Percentiles rank a stretch among this genome's conserved stretches.
Conservation (phyloP, 1,284 basidiomycete genomes). For the Entoloma clypeatum region DNA sequence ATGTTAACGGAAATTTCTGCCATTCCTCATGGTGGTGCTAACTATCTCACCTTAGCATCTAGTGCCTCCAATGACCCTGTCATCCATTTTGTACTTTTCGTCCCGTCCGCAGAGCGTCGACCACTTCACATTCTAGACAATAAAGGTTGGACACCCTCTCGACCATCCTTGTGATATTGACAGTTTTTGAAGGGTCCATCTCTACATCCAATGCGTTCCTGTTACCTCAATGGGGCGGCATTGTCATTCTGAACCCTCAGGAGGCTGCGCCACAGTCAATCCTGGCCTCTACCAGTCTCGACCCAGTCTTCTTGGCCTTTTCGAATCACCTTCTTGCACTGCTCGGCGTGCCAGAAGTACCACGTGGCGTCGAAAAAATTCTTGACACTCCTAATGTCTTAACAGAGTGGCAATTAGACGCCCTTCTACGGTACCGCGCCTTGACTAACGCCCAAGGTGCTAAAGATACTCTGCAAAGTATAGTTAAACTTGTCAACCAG, state of each 20-base stretch:
- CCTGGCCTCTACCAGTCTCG: conserved; percentile 45
- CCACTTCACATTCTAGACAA: conserved; percentile 70
- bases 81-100: conserved; percentile 88
- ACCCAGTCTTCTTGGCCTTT: conserved; percentile 68
- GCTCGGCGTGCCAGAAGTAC: conserved; percentile 73
- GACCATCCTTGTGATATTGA: conserved; percentile 8
- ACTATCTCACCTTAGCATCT: conserved; percentile 70
- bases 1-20: conserved; percentile 47
- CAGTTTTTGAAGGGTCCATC: conserved; percentile 34
- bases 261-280: conserved; percentile 23
- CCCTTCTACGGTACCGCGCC: conserved; percentile 69
- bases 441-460: conserved; percentile 67
- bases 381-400: conserved; percentile 27
- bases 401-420: conserved; percentile 77
- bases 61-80: conserved; percentile 88
- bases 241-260: conserved; percentile 74
- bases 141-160: conserved; percentile 41
- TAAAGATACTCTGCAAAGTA: conserved; percentile 75
- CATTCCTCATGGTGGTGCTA: conserved; percentile 8
- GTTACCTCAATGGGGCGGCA: conserved; percentile 93
- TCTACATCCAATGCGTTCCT: conserved; percentile 72
- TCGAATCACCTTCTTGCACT: conserved; percentile 71
- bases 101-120: conserved; percentile 67
- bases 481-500: conserved; percentile 76
- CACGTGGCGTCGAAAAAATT: conserved; percentile 35